Base-by-base conservation (phyloP, 768 basidiomycete genomes). In the Termitomyces sp. region DNA sequence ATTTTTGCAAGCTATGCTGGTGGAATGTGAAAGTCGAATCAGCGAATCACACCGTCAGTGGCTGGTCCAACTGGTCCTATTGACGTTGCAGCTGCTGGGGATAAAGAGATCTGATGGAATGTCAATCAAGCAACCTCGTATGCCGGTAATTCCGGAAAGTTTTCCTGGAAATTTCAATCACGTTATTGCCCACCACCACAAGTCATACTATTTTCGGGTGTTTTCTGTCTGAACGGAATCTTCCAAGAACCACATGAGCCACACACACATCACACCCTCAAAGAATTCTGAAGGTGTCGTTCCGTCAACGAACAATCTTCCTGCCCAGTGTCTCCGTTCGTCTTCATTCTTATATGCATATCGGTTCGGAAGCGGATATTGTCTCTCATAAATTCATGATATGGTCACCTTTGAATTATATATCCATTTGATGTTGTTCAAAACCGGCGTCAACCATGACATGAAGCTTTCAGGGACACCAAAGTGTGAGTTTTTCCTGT, bases 401-500 rank as follows among this genome's bases (percentile, higher is more conserved):
- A 53, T 52, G 45, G 47, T 45, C n/a, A 32, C 55, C 17, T 42
- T 57, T 61, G 55, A 61, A 57, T 40, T 40, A 37, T 51, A 19
- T 8, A 24, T 22, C 45, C 56, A 58, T 58, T 51, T 46, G 58
- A 57, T 62, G 32, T 57, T 35, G 22, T 41, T 53, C 54, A 46
- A 56, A 37, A 38, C 51, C 56, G 54, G 56, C 51, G 46, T 60
- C 61, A 62, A 51, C 40, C 57, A 9, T 34, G 68, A 68, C 70
- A 70, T 68, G 65, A 65, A 70, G 62, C 58, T 40, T 54, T 68
- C 68, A 72, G 70, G 70, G 69, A 66, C 64, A 56, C 58, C 51
- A 58, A 50, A 57, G 54, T 58, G 61, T 57, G 15, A 40, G 46
- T 15, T 37, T 37, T 51, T 45, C 55, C 58, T 53, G 50, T 56